Base-by-base conservation (phyloP, 2,329 filamentous ascomycete species). In the Sclerotinia glacialis region DNA sequence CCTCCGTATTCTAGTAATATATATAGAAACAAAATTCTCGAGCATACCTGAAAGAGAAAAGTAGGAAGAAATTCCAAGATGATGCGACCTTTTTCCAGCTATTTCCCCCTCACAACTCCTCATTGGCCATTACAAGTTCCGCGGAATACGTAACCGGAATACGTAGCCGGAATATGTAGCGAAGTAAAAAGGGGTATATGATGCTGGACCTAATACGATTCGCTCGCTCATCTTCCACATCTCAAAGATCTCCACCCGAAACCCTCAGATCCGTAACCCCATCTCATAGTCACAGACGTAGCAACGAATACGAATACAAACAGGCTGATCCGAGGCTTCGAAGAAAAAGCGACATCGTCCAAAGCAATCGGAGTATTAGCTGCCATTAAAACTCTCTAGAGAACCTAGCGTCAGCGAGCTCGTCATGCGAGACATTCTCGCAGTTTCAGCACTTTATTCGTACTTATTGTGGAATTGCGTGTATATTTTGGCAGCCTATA, bases 31-130 rank as follows among this genome's bases (percentile, higher is more conserved):
- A 68, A 69, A 28, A 52, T 71, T 46, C 31, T 72, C 3, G 9
- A 56, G 18, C 72, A 40, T 12, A 62, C 50, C 47, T 72, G 5
- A 53, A 66, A 40, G 63, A 69, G 21, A 49, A 66, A 23, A 52
- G 47, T 11, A 64, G 65, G 31, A 49, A 42, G 23, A 54, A 44
- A 28, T 28, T 28, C 5, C 2, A 28, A 53, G 68, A 42, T 75
- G 66, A 40, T 72, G n/a, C 21, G 44, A 6, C 78, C 81, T 0
- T 83, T 84, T 75, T 83, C 83, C 72, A 81, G 75, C 4, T 83
- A 83, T 70, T 76, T 81, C 5, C 80, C 82, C 0, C 84, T 83
- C 71, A 82, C 82, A 1, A 83, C 83, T 0, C 82, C 83, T 9
- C 83, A 85, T 34, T 21, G 50, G 28, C 28, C 50, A 6, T n/a